phyloP scores from a whole-genome alignment of 805 yeast species.

The Pichia scutulata region DNA sequence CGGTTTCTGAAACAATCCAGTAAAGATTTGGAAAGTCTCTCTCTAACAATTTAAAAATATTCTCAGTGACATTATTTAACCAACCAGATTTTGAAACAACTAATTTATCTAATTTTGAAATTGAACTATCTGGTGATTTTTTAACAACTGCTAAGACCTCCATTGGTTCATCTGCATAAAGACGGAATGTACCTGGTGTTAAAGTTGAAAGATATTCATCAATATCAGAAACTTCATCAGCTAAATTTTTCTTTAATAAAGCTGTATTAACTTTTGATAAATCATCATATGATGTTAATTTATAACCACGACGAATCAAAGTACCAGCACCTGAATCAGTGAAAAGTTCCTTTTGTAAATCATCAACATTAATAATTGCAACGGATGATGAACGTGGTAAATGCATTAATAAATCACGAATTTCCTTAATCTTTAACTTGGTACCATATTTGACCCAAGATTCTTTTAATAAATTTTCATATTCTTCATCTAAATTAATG shows the following conservation, averaged over 20 bases:
- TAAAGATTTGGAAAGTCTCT: slow-evolving; percentile 67
- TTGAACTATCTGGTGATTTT: slow-evolving; percentile 29
- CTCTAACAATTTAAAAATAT: slow-evolving; percentile 75
- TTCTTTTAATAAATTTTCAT: slow-evolving; percentile 81
- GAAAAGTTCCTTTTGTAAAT: slow-evolving; percentile 92
- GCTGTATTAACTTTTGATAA: slow-evolving; percentile 54
- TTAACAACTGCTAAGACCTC: slow-evolving; percentile 87
- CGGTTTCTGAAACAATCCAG: slow-evolving; percentile 89
- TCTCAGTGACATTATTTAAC: slow-evolving; percentile 96
- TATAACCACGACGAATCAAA: slow-evolving; percentile 93
- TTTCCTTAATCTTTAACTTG: slow-evolving; percentile 92
- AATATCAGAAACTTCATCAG: slow-evolving; percentile 68
- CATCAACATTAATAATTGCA: slow-evolving; percentile 92
- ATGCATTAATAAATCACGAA: slow-evolving; percentile 86
- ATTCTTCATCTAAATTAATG: slow-evolving; percentile 94
- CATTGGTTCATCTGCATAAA: slow-evolving; percentile 92
- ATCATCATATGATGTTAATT: slow-evolving; percentile 67
- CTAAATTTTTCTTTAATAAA: slow-evolving; percentile 64
- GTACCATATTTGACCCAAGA: slow-evolving; percentile 99
- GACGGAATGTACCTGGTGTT: slow-evolving; percentile 45
- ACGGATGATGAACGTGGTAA: slow-evolving; percentile 96
- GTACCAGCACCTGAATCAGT: slow-evolving; percentile 99
- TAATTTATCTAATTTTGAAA: slow-evolving; percentile 77
- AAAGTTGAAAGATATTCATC: slow-evolving; percentile 75
- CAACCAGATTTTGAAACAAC: slow-evolving; percentile 86